phyloP scores from a whole-genome alignment of 257 asterid genomes.

The Rubia yunnanensis region DNA sequence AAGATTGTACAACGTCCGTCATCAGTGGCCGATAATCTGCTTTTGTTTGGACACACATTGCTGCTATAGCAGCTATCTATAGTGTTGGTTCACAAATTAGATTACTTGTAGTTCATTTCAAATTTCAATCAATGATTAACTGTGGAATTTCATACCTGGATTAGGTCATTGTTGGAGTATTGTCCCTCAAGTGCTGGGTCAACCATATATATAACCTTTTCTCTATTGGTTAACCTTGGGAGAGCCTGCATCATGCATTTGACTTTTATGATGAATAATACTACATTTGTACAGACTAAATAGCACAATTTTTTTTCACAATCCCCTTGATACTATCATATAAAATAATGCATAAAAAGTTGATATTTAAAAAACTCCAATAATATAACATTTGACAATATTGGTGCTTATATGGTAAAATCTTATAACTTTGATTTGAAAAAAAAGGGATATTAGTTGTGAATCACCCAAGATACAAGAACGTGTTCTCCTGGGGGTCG shows the following conservation, averaged over 20 bases:
- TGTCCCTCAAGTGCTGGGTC: slow-evolving; percentile 59
- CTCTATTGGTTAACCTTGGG: slow-evolving; percentile 70
- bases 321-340: too few relatives aligned
- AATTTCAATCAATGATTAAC: background rate
- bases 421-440: too few relatives aligned
- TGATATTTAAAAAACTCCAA: too few relatives aligned
- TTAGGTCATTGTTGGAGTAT: slow-evolving; percentile 56
- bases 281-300: too few relatives aligned
- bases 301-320: too few relatives aligned
- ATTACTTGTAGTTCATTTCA: background rate
- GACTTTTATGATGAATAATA: background rate
- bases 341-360: too few relatives aligned
- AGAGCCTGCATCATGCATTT: slow-evolving; percentile 41
- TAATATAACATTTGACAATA: too few relatives aligned
- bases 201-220: slow-evolving; percentile 58
- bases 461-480: slow-evolving; percentile 65
- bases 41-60: slow-evolving; percentile 80
- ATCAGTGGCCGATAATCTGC: slow-evolving; percentile 79
- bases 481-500: slow-evolving; percentile 70
- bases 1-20: slow-evolving; percentile 79
- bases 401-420: too few relatives aligned
- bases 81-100: background rate
- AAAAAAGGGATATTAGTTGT: background rate
- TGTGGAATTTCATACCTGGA: slow-evolving; percentile 39
- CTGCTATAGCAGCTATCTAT: slow-evolving; percentile 83